Evolutionary conservation across 192 early-diverging fungal species (phyloP).

Genomic region (Linnemannia hyalina): DNA sequence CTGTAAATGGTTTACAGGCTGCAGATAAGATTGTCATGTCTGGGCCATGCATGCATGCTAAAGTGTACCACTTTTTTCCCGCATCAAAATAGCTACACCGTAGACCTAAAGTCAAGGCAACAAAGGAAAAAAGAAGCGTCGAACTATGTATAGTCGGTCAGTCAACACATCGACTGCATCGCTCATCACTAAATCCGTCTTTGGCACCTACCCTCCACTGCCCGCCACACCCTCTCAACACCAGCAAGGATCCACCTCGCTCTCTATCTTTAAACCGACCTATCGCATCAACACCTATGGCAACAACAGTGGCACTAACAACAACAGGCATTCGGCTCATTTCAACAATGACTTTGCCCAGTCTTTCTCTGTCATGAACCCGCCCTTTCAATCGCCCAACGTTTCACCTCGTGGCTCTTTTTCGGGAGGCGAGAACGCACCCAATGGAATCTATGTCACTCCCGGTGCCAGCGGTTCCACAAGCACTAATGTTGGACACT

Average conservation of each 20-base stretch:
- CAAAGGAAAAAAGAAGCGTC: conserved; percentile 30
- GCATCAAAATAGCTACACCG: conserved; percentile 1
- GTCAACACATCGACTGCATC: conserved; percentile 33
- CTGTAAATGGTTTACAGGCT: too few species aligned
- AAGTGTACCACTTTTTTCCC: background rate
- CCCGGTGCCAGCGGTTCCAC: too few species aligned
- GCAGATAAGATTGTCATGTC: too few species aligned
- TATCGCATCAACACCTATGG: background rate
- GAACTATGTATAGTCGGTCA: conserved; percentile 29
- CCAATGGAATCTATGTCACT: too few species aligned
- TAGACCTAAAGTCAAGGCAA: background rate
- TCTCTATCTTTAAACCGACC: conserved; percentile 33
- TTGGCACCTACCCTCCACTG: conserved; percentile 35
- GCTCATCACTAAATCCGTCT: conserved; percentile 28
- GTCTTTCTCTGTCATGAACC: conserved; percentile 8
- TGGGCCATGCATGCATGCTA: too few species aligned
- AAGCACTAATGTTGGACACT: too few species aligned
- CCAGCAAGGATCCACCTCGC: background rate
- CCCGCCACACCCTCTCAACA: conserved; percentile 1
- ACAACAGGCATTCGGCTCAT: conserved; percentile 18
- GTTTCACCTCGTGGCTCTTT: too few species aligned
- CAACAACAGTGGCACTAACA: background rate
- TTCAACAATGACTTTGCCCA: conserved; percentile 26
- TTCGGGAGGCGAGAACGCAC: too few species aligned
- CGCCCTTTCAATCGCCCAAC: too few species aligned